Percentiles rank a stretch among this genome's conserved stretches.
Evolutionary conservation across 495 filamentous ascomycete species (phyloP).

Genomic region (Podospora didyma): DNA sequence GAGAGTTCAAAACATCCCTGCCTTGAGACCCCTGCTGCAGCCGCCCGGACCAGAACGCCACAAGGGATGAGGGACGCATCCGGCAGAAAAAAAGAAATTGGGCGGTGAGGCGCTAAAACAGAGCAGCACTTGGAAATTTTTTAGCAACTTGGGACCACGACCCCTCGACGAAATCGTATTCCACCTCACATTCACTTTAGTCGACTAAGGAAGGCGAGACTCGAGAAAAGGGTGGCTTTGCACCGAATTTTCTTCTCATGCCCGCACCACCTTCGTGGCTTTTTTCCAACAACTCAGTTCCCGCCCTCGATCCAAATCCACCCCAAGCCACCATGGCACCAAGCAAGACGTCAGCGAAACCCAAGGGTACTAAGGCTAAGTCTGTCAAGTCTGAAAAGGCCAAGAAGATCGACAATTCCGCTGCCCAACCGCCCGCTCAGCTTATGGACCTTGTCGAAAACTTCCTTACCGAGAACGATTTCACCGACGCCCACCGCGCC

Average conservation of each 20-base stretch:
- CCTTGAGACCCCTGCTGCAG: too few species aligned
- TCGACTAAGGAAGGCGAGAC: not conserved
- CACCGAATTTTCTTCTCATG: conserved; percentile 19
- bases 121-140: conserved; percentile 3
- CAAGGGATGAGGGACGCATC: too few species aligned
- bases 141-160: not conserved
- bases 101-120: conserved; percentile 13
- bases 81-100: conserved; percentile 10
- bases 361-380: conserved; percentile 4
- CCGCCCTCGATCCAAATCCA: conserved; percentile 1
- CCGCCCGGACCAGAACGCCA: too few species aligned
- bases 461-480: conserved; percentile 65
- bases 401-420: conserved; percentile 24
- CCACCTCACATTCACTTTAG: not conserved
- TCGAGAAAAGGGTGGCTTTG: not conserved
- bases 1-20: too few species aligned
- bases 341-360: conserved; percentile 29
- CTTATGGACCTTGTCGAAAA: conserved; percentile 61
- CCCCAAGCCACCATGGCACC: conserved; percentile 8
- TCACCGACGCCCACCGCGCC: conserved; percentile 52
- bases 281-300: conserved; percentile 39
- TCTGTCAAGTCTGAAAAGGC: conserved; percentile 19
- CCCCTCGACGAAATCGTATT: not conserved
- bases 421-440: conserved; percentile 46
- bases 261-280: conserved; percentile 40